Conservation (phyloP, 352 stramenopile species). For the Globisporangium spinosum region DNA sequence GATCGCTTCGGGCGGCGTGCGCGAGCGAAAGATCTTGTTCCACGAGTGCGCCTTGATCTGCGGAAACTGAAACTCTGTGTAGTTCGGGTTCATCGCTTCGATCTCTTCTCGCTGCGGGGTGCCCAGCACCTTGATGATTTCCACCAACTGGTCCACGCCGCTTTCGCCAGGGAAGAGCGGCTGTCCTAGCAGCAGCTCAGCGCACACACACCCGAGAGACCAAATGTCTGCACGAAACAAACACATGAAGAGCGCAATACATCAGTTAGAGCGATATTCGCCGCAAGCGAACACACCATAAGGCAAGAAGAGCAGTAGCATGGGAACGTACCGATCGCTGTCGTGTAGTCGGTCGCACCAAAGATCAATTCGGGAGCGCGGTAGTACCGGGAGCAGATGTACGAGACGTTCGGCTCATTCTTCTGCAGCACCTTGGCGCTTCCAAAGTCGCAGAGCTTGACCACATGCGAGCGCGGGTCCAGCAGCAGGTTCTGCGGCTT, state of each 20-base stretch:
- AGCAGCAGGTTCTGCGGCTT: constrained; percentile 99
- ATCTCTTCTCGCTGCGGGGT: constrained; percentile 99
- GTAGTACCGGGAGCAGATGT: constrained; percentile 99
- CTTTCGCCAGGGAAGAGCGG: constrained; percentile 98
- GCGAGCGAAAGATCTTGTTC: constrained; percentile 96
- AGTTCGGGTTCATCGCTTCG: constrained; percentile 98
- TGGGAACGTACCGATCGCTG: constrained; percentile 87
- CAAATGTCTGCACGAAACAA: constrained; percentile 87
- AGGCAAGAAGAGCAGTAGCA: neutral
- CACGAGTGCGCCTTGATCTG: constrained; percentile 98
- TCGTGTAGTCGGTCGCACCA: constrained; percentile 99
- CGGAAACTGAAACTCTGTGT: constrained; percentile 99
- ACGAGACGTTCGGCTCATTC: constrained; percentile 98
- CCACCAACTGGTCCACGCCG: constrained; percentile 98
- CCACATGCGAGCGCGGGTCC: constrained; percentile 94
- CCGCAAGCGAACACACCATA: neutral
- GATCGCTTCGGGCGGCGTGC: constrained; percentile 95
- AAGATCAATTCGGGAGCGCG: constrained; percentile 99
- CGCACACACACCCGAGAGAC: constrained; percentile 96
- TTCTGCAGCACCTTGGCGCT: constrained; percentile 93
- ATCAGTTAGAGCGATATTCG: neutral
- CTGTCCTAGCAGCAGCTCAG: constrained; percentile 96
- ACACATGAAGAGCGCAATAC: constrained; percentile 7
- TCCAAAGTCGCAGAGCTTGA: constrained; percentile 99
- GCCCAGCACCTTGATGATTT: constrained; percentile 99